A percentile compares a stretch with the other conserved stretches of the same genome.
These are phyloP conservation scores for Allium cepa DNA, from an alignment of 106 monocot species.

Conservation along the genomic window DNA sequence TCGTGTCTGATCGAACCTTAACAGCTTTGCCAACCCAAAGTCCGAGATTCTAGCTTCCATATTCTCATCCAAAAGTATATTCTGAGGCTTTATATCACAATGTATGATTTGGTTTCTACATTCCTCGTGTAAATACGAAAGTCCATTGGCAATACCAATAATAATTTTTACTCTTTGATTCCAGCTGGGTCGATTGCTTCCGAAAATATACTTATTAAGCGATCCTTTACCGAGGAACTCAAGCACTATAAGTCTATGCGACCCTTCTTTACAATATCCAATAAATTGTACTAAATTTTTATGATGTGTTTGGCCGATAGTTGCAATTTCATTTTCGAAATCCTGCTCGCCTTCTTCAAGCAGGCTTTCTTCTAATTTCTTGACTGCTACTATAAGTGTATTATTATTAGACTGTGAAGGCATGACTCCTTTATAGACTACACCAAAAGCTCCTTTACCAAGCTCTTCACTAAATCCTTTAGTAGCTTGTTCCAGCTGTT, in stretches of 20 bases:
- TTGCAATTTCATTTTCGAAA: conserved; percentile 22
- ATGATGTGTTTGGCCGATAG: conserved; percentile 34
- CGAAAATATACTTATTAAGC: conserved; percentile 15
- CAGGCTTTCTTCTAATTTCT: conserved; percentile 9
- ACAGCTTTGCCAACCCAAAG: no score
- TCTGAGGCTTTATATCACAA: neutral
- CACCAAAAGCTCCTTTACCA: conserved; percentile 27
- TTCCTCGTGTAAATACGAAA: conserved; percentile 34
- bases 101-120: conserved; percentile 21
- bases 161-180: conserved; percentile 22
- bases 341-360: conserved; percentile 10
- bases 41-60: no score
- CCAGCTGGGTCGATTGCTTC: conserved; percentile 15
- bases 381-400: conserved; percentile 13
- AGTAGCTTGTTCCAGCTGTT: conserved; percentile 21
- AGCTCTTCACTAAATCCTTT: conserved; percentile 21
- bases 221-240: conserved; percentile 37
- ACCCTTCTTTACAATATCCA: conserved; percentile 33
- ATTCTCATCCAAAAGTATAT: no score
- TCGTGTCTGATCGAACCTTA: no score
- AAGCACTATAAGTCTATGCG: conserved; percentile 22
- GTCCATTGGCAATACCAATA: conserved; percentile 19
- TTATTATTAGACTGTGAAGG: neutral
- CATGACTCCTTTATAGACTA: conserved; percentile 14
- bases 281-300: conserved; percentile 28